Evolutionary conservation across 352 stramenopile species (phyloP), one percentile per base, ranked within the genome.

Genomic region (Pythium scleroteichum): DNA sequence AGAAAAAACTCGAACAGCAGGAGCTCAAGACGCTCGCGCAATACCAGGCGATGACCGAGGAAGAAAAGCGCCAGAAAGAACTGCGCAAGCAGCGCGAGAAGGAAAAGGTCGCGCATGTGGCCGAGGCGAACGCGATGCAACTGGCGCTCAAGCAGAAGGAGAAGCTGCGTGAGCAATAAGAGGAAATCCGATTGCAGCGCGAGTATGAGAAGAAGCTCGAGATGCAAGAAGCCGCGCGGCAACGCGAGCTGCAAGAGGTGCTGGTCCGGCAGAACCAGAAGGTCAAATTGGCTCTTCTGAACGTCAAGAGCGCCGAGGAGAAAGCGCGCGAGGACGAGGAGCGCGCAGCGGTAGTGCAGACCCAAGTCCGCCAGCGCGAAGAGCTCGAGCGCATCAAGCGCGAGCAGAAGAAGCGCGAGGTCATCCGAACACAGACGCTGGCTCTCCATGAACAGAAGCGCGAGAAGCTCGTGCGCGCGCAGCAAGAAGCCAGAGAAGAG

Each of bases 301-400:
- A 86, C 39, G 77, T 86, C 20, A 85, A 85, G 63, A 87, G 59
- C 50, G 74, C 73, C 16, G 71, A 89, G 26, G 76, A 87, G 60
- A 82, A 82, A 53, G 73, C 75, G 0, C 72, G 66, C 20, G 75
- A 87, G 53, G 77, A 89, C 66, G 76, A 87, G 58, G 63, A 68
- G 39, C 76, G 75, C 42, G 74, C 74, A 7, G 65, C 68, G 8
- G 59, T 54, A 7, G 55, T 86, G 12, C 79, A 89, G 53, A 61
- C 62, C 3, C 69, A 77, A 42, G 55, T 85, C 38, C 59, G 69
- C 12, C 59, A 68, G 54, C 66, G 68, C 40, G 71, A 87, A 29
- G 55, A 76, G 10, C 53, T 74, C 41, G 62, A 83, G 49, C 58
- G 75, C 20, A 45, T 66, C 38, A 64, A 64, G 29, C 73, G 71